A percentile compares a stretch with the other conserved stretches of the same genome.
These are phyloP conservation scores for Ustilago bromivora DNA, from an alignment of 1,284 basidiomycete species.

Conservation along the genomic window DNA sequence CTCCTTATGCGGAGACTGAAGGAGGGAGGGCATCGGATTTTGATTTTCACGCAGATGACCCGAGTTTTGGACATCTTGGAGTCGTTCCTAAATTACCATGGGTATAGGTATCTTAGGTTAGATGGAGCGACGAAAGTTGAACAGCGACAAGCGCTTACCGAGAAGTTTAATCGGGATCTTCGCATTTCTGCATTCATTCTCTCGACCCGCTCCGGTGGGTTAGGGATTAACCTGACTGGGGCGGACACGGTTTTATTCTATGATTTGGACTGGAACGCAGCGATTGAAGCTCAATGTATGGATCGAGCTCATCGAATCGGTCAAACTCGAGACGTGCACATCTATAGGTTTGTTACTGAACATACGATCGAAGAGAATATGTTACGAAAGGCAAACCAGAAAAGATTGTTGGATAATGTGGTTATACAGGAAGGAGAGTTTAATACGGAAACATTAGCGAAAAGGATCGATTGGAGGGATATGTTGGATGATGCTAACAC, in stretches of 20 bases:
- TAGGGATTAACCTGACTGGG: slow-evolving; percentile 94
- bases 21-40: slow-evolving; percentile 84
- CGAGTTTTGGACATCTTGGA: slow-evolving; percentile 93
- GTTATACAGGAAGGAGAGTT: slow-evolving; percentile 96
- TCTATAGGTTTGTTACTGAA: slow-evolving; percentile 92
- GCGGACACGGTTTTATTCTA: slow-evolving; percentile 97
- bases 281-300: slow-evolving; percentile 97
- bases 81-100: slow-evolving; percentile 90
- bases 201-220: slow-evolving; percentile 90
- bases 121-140: slow-evolving; percentile 97
- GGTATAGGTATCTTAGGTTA: slow-evolving; percentile 89
- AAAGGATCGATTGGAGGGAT: slow-evolving; percentile 80
- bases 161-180: slow-evolving; percentile 94
- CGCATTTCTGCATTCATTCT: slow-evolving; percentile 93
- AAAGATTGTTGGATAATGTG: slow-evolving; percentile 87
- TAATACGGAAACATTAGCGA: slow-evolving; percentile 71
- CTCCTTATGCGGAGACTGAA: slow-evolving; percentile 84
- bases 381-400: slow-evolving; percentile 95
- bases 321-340: slow-evolving; percentile 95
- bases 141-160: slow-evolving; percentile 92
- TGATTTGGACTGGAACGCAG: slow-evolving; percentile 97
- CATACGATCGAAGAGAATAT: slow-evolving; percentile 97
- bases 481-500: slow-evolving; percentile 75
- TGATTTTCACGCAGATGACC: slow-evolving; percentile 99
- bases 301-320: slow-evolving; percentile 95